Conservation (phyloP, 2,329 filamentous ascomycete species). For the Monosporascus sp. region DNA sequence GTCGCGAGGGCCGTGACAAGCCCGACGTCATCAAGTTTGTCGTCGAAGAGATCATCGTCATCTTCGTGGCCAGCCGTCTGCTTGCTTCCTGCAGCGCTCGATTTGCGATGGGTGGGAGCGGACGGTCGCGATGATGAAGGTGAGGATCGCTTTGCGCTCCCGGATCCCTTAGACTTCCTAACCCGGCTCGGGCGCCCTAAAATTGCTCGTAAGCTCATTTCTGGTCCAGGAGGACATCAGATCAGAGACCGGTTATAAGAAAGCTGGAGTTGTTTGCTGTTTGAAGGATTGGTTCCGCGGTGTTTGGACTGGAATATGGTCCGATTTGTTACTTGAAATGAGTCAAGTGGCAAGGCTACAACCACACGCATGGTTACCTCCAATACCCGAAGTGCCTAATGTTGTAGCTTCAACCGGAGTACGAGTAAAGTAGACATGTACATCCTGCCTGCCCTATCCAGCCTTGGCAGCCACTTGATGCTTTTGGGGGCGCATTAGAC, state of each 20-base stretch:
- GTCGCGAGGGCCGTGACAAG: conserved; percentile 48
- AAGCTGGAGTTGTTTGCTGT: no score
- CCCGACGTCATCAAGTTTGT: conserved; percentile 56
- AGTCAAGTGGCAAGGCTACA: background rate
- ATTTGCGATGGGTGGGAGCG: conserved; percentile 18
- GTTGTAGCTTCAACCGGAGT: no score
- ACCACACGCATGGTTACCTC: no score
- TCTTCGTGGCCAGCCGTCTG: conserved; percentile 18
- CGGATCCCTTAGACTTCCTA: conserved; percentile 23
- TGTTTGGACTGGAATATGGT: background rate
- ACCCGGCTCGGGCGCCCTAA: conserved; percentile 27
- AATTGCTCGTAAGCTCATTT: conserved; percentile 27
- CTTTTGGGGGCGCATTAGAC: no score
- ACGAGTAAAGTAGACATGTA: no score
- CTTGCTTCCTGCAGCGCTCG: conserved; percentile 9
- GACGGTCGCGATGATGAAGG: conserved; percentile 12
- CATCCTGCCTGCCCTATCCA: no score
- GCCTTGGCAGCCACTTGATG: no score
- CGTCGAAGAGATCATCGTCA: conserved; percentile 29
- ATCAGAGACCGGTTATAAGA: background rate
- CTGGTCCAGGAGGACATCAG: conserved; percentile 16
- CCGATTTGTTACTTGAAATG: background rate
- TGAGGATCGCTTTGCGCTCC: conserved; percentile 14
- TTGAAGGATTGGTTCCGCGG: background rate
- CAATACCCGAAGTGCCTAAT: no score